A percentile compares a stretch with the other conserved stretches of the same genome.
Conservation (phyloP, 2,329 filamentous ascomycete species). For the Cercospora sp. region DNA sequence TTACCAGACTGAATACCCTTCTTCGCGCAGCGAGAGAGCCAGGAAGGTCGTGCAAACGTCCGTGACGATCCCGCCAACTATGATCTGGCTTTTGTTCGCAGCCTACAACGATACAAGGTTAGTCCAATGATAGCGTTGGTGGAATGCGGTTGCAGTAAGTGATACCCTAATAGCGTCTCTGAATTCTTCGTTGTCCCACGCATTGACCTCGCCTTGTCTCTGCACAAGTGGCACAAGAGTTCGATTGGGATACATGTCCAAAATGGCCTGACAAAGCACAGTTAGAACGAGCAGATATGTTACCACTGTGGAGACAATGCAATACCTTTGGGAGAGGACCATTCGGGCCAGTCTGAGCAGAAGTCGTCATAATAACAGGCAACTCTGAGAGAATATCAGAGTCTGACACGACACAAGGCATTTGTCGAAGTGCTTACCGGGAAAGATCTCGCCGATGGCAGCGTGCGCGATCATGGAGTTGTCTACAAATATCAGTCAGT, state of each 20-base stretch:
- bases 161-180: constrained; percentile 56
- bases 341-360: constrained; percentile 68
- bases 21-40: constrained; percentile 68
- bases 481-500: constrained; percentile 27
- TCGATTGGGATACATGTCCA: constrained; percentile 60
- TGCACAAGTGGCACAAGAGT: constrained; percentile 59
- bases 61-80: constrained; percentile 70
- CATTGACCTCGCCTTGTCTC: constrained; percentile 69
- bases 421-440: background rate
- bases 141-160: background rate
- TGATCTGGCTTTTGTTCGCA: constrained; percentile 67
- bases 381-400: constrained; percentile 45
- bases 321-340: constrained; percentile 61
- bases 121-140: background rate
- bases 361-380: constrained; percentile 70
- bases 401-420: background rate
- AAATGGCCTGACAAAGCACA: constrained; percentile 53
- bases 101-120: constrained; percentile 41
- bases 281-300: background rate
- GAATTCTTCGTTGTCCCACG: constrained; percentile 74
- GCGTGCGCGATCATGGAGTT: constrained; percentile 69
- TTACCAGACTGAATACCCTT: constrained; percentile 68
- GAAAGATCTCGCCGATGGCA: constrained; percentile 63
- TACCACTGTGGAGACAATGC: background rate
- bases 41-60: constrained; percentile 76